Evolutionary conservation across 257 asterid genomes (phyloP).

Genomic region (Lycium barbarum): DNA sequence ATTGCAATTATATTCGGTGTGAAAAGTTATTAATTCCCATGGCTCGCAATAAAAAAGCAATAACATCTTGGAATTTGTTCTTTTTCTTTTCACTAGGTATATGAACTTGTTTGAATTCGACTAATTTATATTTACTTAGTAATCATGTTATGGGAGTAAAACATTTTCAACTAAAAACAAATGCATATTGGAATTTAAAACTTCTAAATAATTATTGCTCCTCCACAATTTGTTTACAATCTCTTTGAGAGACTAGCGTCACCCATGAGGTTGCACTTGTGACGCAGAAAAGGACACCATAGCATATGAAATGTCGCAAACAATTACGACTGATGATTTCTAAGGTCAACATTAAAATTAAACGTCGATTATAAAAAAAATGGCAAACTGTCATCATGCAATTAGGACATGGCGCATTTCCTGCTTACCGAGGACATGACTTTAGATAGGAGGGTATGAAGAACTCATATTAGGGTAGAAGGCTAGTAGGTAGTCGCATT

Average conservation of each 20-base stretch:
- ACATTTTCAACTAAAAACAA: not conserved
- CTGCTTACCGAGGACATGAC: too few species aligned
- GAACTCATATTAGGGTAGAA: too few species aligned
- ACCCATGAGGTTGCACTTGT: not conserved
- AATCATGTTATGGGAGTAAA: not conserved
- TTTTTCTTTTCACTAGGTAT: too few species aligned
- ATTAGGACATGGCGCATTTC: too few species aligned
- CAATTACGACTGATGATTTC: not conserved
- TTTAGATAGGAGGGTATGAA: too few species aligned
- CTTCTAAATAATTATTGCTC: not conserved
- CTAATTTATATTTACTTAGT: not conserved
- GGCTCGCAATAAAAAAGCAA: too few species aligned
- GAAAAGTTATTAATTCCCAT: too few species aligned
- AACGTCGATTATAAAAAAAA: not conserved
- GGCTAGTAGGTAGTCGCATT: too few species aligned
- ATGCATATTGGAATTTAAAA: too few species aligned
- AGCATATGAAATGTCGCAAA: not conserved
- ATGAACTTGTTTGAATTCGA: too few species aligned
- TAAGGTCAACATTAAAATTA: not conserved
- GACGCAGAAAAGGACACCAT: not conserved
- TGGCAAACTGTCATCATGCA: not conserved
- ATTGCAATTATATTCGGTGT: too few species aligned
- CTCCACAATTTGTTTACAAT: not conserved
- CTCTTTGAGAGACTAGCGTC: not conserved
- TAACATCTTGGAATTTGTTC: too few species aligned